phyloP scores from a whole-genome alignment of 2,329 filamentous ascomycete species.

The Ambrosiella xylebori region DNA sequence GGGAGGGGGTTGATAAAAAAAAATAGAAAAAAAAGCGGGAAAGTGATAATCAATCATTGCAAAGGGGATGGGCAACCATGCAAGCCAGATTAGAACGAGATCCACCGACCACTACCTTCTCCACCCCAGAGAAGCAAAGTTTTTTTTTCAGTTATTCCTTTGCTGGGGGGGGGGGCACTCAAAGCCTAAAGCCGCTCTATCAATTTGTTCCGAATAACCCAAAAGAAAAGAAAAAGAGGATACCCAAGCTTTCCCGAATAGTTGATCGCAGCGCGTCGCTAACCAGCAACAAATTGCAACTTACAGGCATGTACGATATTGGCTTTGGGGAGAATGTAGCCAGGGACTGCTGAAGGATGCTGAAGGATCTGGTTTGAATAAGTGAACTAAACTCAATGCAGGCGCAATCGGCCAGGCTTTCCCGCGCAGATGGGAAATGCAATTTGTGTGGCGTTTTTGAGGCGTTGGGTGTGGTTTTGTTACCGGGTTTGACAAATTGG shows the following conservation, averaged over 20 bases:
- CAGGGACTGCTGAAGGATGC: neutral
- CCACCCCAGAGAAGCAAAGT: slow-evolving; percentile 10
- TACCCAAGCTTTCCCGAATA: neutral
- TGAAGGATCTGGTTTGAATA: neutral
- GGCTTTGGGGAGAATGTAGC: neutral
- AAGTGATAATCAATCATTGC: neutral
- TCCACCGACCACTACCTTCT: slow-evolving; percentile 9
- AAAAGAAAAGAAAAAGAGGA: neutral
- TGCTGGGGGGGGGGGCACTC: neutral
- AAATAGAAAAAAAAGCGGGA: slow-evolving; percentile 2
- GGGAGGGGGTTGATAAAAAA: neutral
- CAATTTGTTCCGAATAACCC: neutral
- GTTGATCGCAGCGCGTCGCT: slow-evolving; percentile 2
- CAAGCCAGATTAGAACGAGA: slow-evolving; percentile 10
- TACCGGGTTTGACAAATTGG: neutral
- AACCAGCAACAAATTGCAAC: slow-evolving; percentile 3
- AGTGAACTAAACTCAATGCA: neutral
- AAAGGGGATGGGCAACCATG: slow-evolving; percentile 3
- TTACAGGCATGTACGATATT: neutral
- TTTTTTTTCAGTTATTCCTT: neutral
- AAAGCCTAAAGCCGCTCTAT: neutral
- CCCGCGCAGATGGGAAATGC: neutral
- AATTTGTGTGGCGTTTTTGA: neutral
- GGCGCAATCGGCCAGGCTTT: neutral
- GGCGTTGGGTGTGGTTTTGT: neutral